These are phyloP conservation scores for Suillus americanus DNA, from an alignment of 768 basidiomycete species.

Conservation along the genomic window DNA sequence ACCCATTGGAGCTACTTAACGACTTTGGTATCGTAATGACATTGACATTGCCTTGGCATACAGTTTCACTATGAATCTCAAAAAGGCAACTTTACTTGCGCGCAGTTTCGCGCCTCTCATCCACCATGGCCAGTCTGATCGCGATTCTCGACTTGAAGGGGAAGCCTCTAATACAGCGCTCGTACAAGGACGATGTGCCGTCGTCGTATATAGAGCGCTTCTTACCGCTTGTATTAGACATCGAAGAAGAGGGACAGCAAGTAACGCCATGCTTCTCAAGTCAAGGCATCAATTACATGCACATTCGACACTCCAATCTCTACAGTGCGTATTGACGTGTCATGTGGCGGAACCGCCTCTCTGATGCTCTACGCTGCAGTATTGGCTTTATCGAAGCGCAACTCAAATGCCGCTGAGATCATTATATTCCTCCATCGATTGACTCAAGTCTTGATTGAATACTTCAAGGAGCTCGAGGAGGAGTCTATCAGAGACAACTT, in stretches of 20 bases:
- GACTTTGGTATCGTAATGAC: not conserved
- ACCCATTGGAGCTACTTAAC: not conserved
- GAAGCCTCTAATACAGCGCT: slow-evolving; percentile 94
- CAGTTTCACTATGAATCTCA: not conserved
- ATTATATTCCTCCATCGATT: slow-evolving; percentile 96
- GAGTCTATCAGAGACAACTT: slow-evolving; percentile 99
- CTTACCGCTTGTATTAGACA: slow-evolving; percentile 87
- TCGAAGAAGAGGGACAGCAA: slow-evolving; percentile 96
- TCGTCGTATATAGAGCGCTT: slow-evolving; percentile 90
- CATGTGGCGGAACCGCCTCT: not conserved
- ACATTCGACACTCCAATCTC: slow-evolving; percentile 96
- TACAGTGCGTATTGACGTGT: slow-evolving; percentile 64
- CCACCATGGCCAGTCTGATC: slow-evolving; percentile 63
- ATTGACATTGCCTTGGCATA: not conserved
- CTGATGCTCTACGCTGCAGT: slow-evolving; percentile 47
- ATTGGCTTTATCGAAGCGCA: slow-evolving; percentile 92
- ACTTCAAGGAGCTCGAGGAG: slow-evolving; percentile 99
- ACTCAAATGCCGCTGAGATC: slow-evolving; percentile 93
- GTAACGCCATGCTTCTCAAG: slow-evolving; percentile 95
- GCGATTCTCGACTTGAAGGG: slow-evolving; percentile 98
- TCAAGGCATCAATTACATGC: slow-evolving; percentile 97
- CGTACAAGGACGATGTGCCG: slow-evolving; percentile 95
- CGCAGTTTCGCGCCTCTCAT: not conserved
- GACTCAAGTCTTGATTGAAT: slow-evolving; percentile 90
- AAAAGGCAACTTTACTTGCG: not conserved